phyloP scores from a whole-genome alignment of 176 grass and related monocot species.

The Oryza glaberrima region DNA sequence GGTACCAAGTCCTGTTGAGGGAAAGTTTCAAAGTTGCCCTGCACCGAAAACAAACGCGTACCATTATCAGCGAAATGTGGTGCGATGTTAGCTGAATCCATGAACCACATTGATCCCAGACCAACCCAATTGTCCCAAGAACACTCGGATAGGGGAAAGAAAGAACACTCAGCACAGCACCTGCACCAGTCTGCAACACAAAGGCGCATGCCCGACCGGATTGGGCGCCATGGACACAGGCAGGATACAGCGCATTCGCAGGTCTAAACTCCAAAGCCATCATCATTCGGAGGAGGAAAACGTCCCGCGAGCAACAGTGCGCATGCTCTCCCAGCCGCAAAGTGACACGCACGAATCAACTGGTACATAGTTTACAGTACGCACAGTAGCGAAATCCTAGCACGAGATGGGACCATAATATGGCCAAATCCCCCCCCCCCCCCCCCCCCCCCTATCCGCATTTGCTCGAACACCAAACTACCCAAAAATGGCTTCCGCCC shows the following conservation, averaged over 20 bases:
- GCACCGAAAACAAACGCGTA: conserved; percentile 9
- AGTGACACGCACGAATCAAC: background rate
- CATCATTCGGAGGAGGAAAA: background rate
- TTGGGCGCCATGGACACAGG: background rate
- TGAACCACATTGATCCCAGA: background rate
- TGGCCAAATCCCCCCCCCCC: background rate
- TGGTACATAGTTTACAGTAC: too few relatives aligned
- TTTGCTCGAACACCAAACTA: background rate
- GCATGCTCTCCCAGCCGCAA: background rate
- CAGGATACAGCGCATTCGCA: background rate
- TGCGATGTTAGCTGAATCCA: background rate
- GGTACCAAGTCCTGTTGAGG: conserved; percentile 62
- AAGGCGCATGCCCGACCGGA: background rate
- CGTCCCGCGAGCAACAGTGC: background rate
- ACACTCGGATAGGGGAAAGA: background rate
- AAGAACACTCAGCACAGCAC: background rate
- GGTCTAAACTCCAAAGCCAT: background rate
- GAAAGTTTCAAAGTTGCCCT: conserved; percentile 68
- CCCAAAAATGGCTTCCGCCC: background rate
- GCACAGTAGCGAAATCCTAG: background rate
- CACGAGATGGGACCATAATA: background rate
- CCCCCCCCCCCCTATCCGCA: background rate
- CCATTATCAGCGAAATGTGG: background rate
- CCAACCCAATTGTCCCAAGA: background rate
- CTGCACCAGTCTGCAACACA: background rate